Evolutionary conservation across 345 rosid genomes (phyloP).

Genomic region (Crucihimalaya himalaica): DNA sequence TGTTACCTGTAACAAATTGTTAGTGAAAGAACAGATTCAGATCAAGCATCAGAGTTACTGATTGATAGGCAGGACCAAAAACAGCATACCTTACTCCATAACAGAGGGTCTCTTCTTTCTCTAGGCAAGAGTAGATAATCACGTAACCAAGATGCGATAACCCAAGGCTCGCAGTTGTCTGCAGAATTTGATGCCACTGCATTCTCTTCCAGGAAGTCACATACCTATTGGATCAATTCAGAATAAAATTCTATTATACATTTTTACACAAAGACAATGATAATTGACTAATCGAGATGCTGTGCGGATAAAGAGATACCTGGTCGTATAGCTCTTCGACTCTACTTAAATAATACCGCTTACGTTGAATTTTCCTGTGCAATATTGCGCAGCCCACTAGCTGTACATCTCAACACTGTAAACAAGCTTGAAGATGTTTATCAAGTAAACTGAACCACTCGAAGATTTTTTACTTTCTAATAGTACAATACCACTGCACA

Average conservation of each 20-base stretch:
- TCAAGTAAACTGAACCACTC: slow-evolving; percentile 44
- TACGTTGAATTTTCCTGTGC: slow-evolving; percentile 48
- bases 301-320: slow-evolving; percentile 43
- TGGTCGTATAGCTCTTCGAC: slow-evolving; percentile 69
- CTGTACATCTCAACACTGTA: slow-evolving; percentile 65
- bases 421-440: slow-evolving; percentile 56
- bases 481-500: slow-evolving; percentile 58
- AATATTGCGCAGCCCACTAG: slow-evolving; percentile 51
- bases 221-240: slow-evolving; percentile 52
- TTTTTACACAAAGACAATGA: slow-evolving; percentile 5
- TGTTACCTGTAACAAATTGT: background rate
- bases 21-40: background rate
- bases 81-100: slow-evolving; percentile 76
- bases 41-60: slow-evolving; percentile 7
- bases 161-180: slow-evolving; percentile 69
- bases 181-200: slow-evolving; percentile 58
- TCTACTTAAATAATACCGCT: slow-evolving; percentile 52
- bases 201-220: slow-evolving; percentile 87
- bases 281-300: background rate
- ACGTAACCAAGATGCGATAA: slow-evolving; percentile 77
- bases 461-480: slow-evolving; percentile 35
- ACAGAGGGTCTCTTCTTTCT: slow-evolving; percentile 77
- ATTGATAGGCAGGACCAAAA: background rate
- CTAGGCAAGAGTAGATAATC: slow-evolving; percentile 83
- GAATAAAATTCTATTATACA: background rate